phyloP scores from a whole-genome alignment of 1,139 yeast species.

The Candida sojae region DNA sequence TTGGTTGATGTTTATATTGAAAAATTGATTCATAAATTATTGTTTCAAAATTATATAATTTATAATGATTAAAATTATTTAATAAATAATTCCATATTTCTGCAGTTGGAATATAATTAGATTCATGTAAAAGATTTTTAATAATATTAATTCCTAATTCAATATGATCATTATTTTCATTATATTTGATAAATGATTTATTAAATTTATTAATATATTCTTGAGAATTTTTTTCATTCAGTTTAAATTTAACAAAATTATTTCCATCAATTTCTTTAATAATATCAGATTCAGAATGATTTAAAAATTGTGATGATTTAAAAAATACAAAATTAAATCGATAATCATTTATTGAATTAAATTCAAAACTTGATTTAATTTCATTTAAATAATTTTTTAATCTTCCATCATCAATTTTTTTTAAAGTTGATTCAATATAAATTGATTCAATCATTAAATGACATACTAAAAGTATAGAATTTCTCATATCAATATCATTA shows the following conservation, averaged over 20 bases:
- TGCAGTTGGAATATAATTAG: slow-evolving; percentile 24
- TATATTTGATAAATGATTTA: slow-evolving; percentile 18
- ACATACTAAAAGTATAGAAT: slow-evolving; percentile 20
- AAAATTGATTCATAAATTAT: slow-evolving; percentile 28
- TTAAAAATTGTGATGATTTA: slow-evolving; percentile 36
- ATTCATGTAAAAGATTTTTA: slow-evolving; percentile 18
- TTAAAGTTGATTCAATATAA: slow-evolving; percentile 26
- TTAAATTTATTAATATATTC: slow-evolving; percentile 23
- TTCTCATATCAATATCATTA: slow-evolving; percentile 20
- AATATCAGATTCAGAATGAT: slow-evolving; percentile 25
- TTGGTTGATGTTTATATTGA: slow-evolving; percentile 21
- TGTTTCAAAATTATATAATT: slow-evolving; percentile 28
- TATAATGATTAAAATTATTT: slow-evolving; percentile 24
- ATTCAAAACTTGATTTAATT: slow-evolving; percentile 17
- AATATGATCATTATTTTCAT: slow-evolving; percentile 20
- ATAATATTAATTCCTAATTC: slow-evolving; percentile 23
- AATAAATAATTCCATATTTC: slow-evolving; percentile 26
- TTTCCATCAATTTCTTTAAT: slow-evolving; percentile 4
- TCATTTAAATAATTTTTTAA: slow-evolving; percentile 14
- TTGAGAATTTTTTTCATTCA: slow-evolving; percentile 8
- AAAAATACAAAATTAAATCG: slow-evolving; percentile 17
- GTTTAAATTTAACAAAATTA: slow-evolving; percentile 10
- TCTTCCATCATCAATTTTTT: slow-evolving; percentile 12
- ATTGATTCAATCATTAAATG: slow-evolving; percentile 21
- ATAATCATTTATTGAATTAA: slow-evolving; percentile 20